A percentile compares a stretch with the other conserved stretches of the same genome.
Conservation (phyloP, 169 alveolate genomes). For the Fabrea salina region DNA sequence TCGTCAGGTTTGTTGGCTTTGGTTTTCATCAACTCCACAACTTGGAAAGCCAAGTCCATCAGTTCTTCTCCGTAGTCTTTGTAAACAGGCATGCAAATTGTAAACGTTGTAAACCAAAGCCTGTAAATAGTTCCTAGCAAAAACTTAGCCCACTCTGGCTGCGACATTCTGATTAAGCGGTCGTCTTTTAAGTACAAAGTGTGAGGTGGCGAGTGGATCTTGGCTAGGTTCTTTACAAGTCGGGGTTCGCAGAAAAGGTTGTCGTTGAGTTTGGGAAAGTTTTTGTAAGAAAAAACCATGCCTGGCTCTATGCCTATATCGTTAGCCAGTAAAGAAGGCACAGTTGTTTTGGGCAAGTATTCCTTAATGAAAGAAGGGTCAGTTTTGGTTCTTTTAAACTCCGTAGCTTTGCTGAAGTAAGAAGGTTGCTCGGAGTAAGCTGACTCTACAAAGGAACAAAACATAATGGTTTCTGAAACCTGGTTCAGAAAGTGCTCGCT, state of each 20-base stretch:
- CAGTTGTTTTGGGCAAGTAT: constrained; percentile 36
- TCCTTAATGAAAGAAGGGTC: constrained; percentile 40
- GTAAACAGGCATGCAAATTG: constrained; percentile 44
- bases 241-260: constrained; percentile 40
- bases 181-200: not conserved
- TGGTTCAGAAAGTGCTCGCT: constrained; percentile 38
- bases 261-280: constrained; percentile 47
- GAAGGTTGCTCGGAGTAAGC: constrained; percentile 45
- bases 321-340: constrained; percentile 41
- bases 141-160: constrained; percentile 50
- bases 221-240: constrained; percentile 17
- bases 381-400: constrained; percentile 48
- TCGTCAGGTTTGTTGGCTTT: constrained; percentile 45
- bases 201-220: not conserved
- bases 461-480: constrained; percentile 53
- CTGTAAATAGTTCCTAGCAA: constrained; percentile 39
- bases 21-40: constrained; percentile 40
- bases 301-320: constrained; percentile 48
- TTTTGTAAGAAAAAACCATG: constrained; percentile 27
- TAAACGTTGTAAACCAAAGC: constrained; percentile 46
- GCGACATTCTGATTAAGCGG: not conserved
- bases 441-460: constrained; percentile 53
- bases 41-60: constrained; percentile 33
- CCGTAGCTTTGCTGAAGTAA: constrained; percentile 51
- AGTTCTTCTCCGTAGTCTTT: constrained; percentile 33